A percentile compares a stretch with the other conserved stretches of the same genome.
These are phyloP conservation scores for Talaromyces sp. DNA, from an alignment of 2,329 filamentous ascomycete genomes.

Conservation along the genomic window DNA sequence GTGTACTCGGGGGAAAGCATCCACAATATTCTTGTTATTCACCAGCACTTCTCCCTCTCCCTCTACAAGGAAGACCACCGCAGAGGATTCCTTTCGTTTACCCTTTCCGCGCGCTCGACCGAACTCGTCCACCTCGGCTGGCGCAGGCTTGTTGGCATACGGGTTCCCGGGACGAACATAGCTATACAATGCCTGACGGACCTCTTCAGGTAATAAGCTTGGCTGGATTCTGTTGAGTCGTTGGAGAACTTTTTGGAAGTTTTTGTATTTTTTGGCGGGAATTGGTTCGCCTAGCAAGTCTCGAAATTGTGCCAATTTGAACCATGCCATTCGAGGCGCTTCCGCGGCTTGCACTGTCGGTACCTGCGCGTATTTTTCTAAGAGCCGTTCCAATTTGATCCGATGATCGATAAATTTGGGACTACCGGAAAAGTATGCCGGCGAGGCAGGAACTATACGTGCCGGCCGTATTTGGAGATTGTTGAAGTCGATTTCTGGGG, in stretches of 20 bases:
- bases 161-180: conserved; percentile 75
- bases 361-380: conserved; percentile 66
- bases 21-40: conserved; percentile 79
- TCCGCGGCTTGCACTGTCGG: conserved; percentile 63
- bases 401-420: conserved; percentile 82
- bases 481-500: conserved; percentile 32
- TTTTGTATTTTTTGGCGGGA: conserved; percentile 70
- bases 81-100: conserved; percentile 79
- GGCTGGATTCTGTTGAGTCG: conserved; percentile 82
- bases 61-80: conserved; percentile 83
- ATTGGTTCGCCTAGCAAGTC: conserved; percentile 65
- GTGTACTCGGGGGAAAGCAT: conserved; percentile 81
- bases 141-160: conserved; percentile 58
- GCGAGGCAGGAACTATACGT: conserved; percentile 74
- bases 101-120: conserved; percentile 78
- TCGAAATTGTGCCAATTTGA: conserved; percentile 70
- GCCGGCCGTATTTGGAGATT: conserved; percentile 45
- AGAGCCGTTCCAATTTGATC: conserved; percentile 65
- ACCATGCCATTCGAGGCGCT: conserved; percentile 73
- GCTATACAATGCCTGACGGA: conserved; percentile 57
- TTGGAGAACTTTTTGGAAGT: conserved; percentile 69
- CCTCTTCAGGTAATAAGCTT: conserved; percentile 64
- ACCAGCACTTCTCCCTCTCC: conserved; percentile 84
- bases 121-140: conserved; percentile 63
- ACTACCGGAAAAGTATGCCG: conserved; percentile 90